Percentiles rank a stretch among this genome's conserved stretches.
phyloP scores from a whole-genome alignment of 2,329 filamentous ascomycete species.

The Fragosphaeria purpurea region DNA sequence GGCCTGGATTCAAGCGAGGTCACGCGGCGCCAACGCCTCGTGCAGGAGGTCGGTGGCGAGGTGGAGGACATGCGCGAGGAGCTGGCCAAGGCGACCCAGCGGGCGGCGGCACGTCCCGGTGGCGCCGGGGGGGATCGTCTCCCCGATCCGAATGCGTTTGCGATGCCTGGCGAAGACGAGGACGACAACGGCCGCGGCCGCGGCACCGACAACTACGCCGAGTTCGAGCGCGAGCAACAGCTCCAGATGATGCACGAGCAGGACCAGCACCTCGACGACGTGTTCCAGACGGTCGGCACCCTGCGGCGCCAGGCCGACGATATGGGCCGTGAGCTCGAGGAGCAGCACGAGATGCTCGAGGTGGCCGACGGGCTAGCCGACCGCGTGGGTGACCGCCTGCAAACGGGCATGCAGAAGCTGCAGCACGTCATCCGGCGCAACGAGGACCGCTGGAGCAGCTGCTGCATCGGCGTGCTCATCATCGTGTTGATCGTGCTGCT shows the following conservation, averaged over 20 bases:
- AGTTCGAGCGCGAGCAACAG: conserved; percentile 87
- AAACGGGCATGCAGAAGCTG: conserved; percentile 79
- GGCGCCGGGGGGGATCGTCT: conserved; percentile 23
- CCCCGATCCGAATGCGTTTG: conserved; percentile 45
- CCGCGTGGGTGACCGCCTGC: conserved; percentile 73
- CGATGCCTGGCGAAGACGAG: conserved; percentile 41
- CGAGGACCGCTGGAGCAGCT: conserved; percentile 80
- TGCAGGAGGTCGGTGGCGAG: conserved; percentile 82
- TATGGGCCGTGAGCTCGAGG: conserved; percentile 93
- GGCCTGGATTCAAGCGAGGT: conserved; percentile 80
- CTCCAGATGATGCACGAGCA: conserved; percentile 88
- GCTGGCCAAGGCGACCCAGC: conserved; percentile 44
- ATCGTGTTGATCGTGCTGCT: conserved; percentile 79
- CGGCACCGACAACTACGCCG: conserved; percentile 50
- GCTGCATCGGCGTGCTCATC: conserved; percentile 83
- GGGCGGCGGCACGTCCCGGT: conserved; percentile 5
- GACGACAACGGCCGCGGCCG: conserved; percentile 21
- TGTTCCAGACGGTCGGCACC: conserved; percentile 88
- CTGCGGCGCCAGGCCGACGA: conserved; percentile 82
- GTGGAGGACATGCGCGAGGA: conserved; percentile 83
- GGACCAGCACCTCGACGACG: conserved; percentile 83
- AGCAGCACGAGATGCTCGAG: conserved; percentile 83
- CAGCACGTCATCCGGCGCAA: conserved; percentile 77
- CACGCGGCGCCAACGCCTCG: conserved; percentile 65
- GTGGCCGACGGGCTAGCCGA: conserved; percentile 78